Base-by-base conservation (phyloP, 495 filamentous ascomycete species). In the Podospora tetraspora region DNA sequence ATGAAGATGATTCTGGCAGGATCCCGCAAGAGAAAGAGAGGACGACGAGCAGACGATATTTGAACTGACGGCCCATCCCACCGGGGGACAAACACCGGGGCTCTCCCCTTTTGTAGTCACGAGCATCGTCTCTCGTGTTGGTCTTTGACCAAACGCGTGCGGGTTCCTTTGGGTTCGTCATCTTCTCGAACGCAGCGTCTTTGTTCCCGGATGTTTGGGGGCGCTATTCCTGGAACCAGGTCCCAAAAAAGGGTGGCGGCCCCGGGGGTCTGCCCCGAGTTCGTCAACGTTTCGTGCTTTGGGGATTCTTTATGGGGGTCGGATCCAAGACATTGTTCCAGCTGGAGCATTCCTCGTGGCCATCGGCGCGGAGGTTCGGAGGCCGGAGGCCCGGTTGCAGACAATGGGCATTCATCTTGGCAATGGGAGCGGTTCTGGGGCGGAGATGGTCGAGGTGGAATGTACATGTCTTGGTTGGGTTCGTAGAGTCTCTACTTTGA, bases 261-360 rank as follows among this genome's bases (percentile, higher is more conserved):
- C 30, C 32, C 16, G 19, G 32, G 11, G 0, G 62, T 64, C 62
- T 24, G 34, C 21, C 30, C 62, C n/a, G 62, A 21, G 11, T 23
- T 27, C 62, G 62, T 37, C 37, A 63, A 37, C 24, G 62, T 3
- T 65, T 65, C 34, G 24, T 1, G 19, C 16, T n/a, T n/a, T n/a
- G 7, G 43, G 43, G 43, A n/a, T n/a, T 52, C 19, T n/a, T 65
- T 63, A 24, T 9, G 58, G 63, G 25, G 61, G 22, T 59, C 32
- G 34, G 60, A 69, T 69, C 70, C 61, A 67, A 71, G 70, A 71
- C 70, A 71, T 71, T 67, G 67, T 71, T 52, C 8, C 19, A 52
- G 19, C 16, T n/a, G n/a, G 5, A 9, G n/a, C 43, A 52, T 52
- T 52, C 43, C 43, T 52, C 5, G 43, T 34, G 43, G 43, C 43